These are phyloP conservation scores for Abrus pulchellus DNA, from an alignment of 306 rosid genomes.

Conservation along the genomic window DNA sequence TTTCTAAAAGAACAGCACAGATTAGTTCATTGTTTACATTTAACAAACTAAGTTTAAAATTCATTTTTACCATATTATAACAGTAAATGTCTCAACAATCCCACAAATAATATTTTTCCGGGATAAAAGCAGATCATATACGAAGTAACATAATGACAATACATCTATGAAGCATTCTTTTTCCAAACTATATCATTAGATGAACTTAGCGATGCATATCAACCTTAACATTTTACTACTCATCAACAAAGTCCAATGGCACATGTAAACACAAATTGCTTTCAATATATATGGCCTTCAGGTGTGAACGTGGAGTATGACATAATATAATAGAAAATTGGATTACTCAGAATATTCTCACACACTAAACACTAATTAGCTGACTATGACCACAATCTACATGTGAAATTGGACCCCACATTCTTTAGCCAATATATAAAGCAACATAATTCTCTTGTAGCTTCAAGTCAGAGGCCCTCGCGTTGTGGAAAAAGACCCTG, in stretches of 20 bases:
- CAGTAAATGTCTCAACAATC: background rate
- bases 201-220: background rate
- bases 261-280: background rate
- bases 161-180: background rate
- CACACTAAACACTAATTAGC: background rate
- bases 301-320: background rate
- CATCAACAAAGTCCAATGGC: background rate
- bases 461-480: background rate
- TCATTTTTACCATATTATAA: background rate
- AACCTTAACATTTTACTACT: background rate
- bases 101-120: background rate
- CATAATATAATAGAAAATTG: background rate
- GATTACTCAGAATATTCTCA: background rate
- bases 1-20: background rate
- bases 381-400: constrained; percentile 3
- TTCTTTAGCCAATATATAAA: background rate
- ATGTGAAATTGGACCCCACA: background rate
- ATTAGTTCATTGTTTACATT: background rate
- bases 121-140: background rate
- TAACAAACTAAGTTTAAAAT: background rate
- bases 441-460: background rate
- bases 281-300: background rate
- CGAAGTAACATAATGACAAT: background rate
- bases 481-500: background rate
- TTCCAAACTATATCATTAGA: background rate